phyloP scores from a whole-genome alignment of 2,329 filamentous ascomycete genomes.

The Monosporascus sp. region DNA sequence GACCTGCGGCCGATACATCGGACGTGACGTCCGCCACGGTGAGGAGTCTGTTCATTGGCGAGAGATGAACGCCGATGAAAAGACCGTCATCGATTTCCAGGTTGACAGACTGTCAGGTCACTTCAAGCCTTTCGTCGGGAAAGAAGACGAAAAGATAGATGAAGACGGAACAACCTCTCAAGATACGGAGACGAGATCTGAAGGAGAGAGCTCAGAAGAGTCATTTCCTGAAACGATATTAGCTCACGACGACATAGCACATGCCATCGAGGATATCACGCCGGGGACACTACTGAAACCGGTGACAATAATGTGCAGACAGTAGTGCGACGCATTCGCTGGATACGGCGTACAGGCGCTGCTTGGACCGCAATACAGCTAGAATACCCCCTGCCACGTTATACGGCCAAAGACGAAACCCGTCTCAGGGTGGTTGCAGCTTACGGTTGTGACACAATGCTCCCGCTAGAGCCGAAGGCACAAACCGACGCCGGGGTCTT shows the following conservation, averaged over 20 bases:
- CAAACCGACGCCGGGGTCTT: neutral
- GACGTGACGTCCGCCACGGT: slow-evolving; percentile 5
- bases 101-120: slow-evolving; percentile 1
- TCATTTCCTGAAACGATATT: too few species aligned
- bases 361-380: neutral
- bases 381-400: neutral
- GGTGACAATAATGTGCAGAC: neutral
- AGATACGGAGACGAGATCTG: too few species aligned
- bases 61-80: neutral
- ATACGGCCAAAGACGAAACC: neutral
- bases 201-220: too few species aligned
- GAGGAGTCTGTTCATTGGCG: slow-evolving; percentile 9
- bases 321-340: neutral
- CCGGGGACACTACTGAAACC: neutral
- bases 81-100: slow-evolving; percentile 1
- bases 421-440: neutral
- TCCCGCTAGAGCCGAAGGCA: neutral
- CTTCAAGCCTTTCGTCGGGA: slow-evolving; percentile 6
- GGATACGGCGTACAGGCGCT: neutral
- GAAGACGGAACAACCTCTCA: too few species aligned
- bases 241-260: neutral
- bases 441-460: neutral
- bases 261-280: neutral
- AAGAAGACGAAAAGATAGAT: too few species aligned
- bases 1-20: slow-evolving; percentile 4